phyloP scores from a whole-genome alignment of 1,284 basidiomycete species.

The Irpex lacteus region DNA sequence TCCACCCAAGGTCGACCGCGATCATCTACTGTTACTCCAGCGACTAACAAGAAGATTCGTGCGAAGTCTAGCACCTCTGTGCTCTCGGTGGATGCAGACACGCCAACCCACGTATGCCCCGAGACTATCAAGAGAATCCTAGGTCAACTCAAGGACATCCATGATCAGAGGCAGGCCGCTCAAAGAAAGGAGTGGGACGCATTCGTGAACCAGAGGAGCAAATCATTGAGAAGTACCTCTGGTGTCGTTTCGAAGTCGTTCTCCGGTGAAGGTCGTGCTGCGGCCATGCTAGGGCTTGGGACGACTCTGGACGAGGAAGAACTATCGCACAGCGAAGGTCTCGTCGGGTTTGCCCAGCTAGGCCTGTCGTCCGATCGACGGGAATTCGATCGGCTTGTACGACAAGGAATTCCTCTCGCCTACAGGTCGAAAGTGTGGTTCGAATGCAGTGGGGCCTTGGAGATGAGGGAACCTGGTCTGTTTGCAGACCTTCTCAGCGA shows the following conservation, averaged over 20 bases:
- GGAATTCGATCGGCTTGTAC: slow-evolving; percentile 78
- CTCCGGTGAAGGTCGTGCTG: slow-evolving; percentile 41
- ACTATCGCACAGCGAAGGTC: slow-evolving; percentile 66
- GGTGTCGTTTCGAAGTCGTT: slow-evolving; percentile 22
- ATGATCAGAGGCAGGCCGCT: slow-evolving; percentile 77
- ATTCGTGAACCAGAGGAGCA: slow-evolving; percentile 72
- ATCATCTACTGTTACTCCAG: slow-evolving; percentile 36
- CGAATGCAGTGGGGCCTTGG: slow-evolving; percentile 90
- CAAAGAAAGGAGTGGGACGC: slow-evolving; percentile 86
- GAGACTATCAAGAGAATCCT: slow-evolving; percentile 78
- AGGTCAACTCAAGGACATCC: slow-evolving; percentile 80
- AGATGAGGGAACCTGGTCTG: slow-evolving; percentile 89
- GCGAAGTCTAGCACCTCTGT: slow-evolving; percentile 43
- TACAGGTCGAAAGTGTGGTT: slow-evolving; percentile 89
- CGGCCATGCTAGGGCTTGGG: slow-evolving; percentile 61
- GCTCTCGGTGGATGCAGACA: slow-evolving; percentile 51
- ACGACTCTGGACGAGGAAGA: slow-evolving; percentile 67
- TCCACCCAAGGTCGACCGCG: slow-evolving; percentile 48
- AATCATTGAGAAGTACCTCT: slow-evolving; percentile 34
- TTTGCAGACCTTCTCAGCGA: slow-evolving; percentile 83
- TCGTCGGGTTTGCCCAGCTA: slow-evolving; percentile 89
- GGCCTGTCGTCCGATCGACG: slow-evolving; percentile 73
- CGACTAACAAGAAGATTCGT: neutral
- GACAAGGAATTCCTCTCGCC: slow-evolving; percentile 84
- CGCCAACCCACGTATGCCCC: slow-evolving; percentile 69